Evolutionary conservation across 352 stramenopile genomes (phyloP).

Genomic region (Globisporangium takayamanum): DNA sequence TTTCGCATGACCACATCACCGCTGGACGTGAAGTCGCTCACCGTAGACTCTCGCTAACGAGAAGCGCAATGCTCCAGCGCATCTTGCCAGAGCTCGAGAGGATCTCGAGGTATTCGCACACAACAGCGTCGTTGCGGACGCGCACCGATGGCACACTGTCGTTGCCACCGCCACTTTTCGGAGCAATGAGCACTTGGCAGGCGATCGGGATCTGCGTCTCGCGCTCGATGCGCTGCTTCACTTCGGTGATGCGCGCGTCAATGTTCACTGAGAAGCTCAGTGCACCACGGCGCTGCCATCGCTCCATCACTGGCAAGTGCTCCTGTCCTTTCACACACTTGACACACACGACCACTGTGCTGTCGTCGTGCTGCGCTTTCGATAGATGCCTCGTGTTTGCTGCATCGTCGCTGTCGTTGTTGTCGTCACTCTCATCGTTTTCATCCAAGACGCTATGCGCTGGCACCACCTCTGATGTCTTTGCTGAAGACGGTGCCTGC

Average conservation of each 20-base stretch:
- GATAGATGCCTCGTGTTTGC: neutral
- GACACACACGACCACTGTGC: slow-evolving; percentile 10
- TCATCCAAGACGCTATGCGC: neutral
- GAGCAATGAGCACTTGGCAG: slow-evolving; percentile 14
- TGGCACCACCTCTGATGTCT: slow-evolving; percentile 11
- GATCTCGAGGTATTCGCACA: slow-evolving; percentile 11
- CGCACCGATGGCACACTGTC: neutral
- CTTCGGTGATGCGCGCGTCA: neutral
- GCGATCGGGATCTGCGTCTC: slow-evolving; percentile 9
- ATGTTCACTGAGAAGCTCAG: slow-evolving; percentile 5
- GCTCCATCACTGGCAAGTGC: slow-evolving; percentile 1
- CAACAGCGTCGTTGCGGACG: slow-evolving; percentile 2
- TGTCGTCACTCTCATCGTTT: neutral
- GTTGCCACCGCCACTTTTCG: neutral
- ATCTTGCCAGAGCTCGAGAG: slow-evolving; percentile 1
- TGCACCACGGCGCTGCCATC: slow-evolving; percentile 1
- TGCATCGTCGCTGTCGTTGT: neutral
- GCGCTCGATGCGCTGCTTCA: slow-evolving; percentile 15
- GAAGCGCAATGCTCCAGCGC: slow-evolving; percentile 22
- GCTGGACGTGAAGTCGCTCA: neutral
- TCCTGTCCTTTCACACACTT: slow-evolving; percentile 15
- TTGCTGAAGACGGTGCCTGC: too few species aligned
- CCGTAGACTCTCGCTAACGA: slow-evolving; percentile 28
- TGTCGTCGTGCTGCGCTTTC: neutral
- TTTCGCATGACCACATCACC: too few species aligned